These are phyloP conservation scores for Phialophora tarda DNA, from an alignment of 2,329 filamentous ascomycete species.

Conservation along the genomic window DNA sequence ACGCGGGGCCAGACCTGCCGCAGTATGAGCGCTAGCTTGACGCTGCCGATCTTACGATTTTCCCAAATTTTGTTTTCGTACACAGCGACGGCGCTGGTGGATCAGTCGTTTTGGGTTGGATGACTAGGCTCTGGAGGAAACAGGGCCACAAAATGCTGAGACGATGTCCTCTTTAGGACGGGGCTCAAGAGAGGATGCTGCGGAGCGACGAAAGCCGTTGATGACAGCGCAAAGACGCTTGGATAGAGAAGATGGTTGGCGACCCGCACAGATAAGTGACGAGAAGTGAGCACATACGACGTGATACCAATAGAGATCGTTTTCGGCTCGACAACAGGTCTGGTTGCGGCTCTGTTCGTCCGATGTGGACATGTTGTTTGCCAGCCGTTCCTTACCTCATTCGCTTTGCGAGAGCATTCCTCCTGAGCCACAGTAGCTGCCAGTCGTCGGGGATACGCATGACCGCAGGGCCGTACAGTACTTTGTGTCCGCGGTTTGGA, in stretches of 20 bases:
- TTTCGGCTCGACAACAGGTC: neutral
- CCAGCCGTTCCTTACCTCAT: neutral
- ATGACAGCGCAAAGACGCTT: neutral
- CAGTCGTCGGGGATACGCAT: too few species aligned
- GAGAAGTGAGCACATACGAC: neutral
- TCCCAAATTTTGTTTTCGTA: slow-evolving; percentile 18
- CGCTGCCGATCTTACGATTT: slow-evolving; percentile 9
- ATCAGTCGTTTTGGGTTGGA: slow-evolving; percentile 2
- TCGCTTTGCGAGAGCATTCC: too few species aligned
- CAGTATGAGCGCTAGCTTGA: slow-evolving; percentile 50
- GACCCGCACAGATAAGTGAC: neutral
- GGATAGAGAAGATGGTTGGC: neutral
- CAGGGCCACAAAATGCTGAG: neutral
- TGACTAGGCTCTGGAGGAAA: neutral
- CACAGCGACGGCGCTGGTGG: slow-evolving; percentile 36
- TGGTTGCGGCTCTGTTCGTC: neutral
- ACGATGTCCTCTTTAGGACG: neutral
- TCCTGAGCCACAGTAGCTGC: too few species aligned
- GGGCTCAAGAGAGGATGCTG: neutral
- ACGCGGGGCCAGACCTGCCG: slow-evolving; percentile 50
- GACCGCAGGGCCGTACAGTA: too few species aligned
- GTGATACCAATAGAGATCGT: slow-evolving; percentile 2
- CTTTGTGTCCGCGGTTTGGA: too few species aligned
- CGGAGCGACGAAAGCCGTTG: slow-evolving; percentile 2
- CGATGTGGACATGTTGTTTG: neutral